phyloP scores from a whole-genome alignment of 2,329 filamentous ascomycete genomes.

The Nigrospora osmanthi region DNA sequence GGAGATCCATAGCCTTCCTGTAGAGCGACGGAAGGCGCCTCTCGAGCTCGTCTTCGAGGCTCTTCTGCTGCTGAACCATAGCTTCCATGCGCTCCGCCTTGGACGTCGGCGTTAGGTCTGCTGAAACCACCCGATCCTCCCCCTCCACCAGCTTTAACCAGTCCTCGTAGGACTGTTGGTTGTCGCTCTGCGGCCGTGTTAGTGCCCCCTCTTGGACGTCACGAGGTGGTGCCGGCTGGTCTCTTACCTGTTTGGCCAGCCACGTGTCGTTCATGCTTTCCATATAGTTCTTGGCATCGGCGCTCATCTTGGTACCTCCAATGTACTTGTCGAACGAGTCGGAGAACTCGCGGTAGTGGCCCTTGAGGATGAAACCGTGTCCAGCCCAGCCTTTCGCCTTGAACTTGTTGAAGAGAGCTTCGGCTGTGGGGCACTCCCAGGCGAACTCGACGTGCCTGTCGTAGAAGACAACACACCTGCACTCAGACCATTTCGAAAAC shows the following conservation, averaged over 20 bases:
- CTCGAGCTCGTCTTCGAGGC: slow-evolving; percentile 42
- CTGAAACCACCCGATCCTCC: slow-evolving; percentile 30
- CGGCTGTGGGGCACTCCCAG: slow-evolving; percentile 43
- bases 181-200: slow-evolving; percentile 11
- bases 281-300: slow-evolving; percentile 29
- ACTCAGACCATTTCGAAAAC: slow-evolving; percentile 38
- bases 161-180: slow-evolving; percentile 31
- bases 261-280: slow-evolving; percentile 27
- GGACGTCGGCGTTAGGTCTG: slow-evolving; percentile 28
- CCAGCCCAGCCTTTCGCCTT: slow-evolving; percentile 39
- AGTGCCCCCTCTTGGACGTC: background rate
- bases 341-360: slow-evolving; percentile 48
- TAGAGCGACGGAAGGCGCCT: slow-evolving; percentile 36
- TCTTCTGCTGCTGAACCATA: slow-evolving; percentile 35
- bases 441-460: slow-evolving; percentile 39
- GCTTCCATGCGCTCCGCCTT: slow-evolving; percentile 31
- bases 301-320: slow-evolving; percentile 31
- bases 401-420: slow-evolving; percentile 35
- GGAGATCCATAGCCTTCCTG: slow-evolving; percentile 32
- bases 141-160: slow-evolving; percentile 35
- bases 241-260: slow-evolving; percentile 23
- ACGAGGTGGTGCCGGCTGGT: background rate
- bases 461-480: slow-evolving; percentile 45
- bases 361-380: slow-evolving; percentile 45
- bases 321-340: slow-evolving; percentile 44